Evolutionary conservation across 2,329 filamentous ascomycete genomes (phyloP), one percentile per base, ranked within the genome.

Genomic region (Pestalotiopsis sp.): DNA sequence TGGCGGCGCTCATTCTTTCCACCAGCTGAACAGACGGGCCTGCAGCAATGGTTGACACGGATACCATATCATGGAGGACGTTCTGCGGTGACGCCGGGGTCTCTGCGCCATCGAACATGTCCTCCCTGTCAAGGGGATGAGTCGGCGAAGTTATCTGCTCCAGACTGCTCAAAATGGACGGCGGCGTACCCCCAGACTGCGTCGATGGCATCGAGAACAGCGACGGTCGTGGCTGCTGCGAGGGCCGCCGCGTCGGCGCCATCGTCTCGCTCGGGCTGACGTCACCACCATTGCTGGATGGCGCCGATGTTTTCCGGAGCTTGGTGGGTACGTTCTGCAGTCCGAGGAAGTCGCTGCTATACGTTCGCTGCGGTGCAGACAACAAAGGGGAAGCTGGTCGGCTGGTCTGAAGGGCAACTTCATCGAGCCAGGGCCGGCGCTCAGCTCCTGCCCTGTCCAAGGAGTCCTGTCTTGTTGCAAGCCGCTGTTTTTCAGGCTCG

Each of bases 1-100:
- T 94, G 0, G 94, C 93, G 2, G 94, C 93, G 75, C 93, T 97
- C 93, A 99, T 97, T 65, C 95, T 89, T 81, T 98, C 96, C 17
- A 99, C 94, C 0, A 99, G 88, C 80, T 98, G 95, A 1, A 99
- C 95, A 0, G 92, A 95, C 0, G 96, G 96, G 0, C 96, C 96
- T 0, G 95, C 94, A 0, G 91, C 95, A 9, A 94, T 92, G 0
- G 95, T 98, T 0, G 94, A 97, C 6, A 93, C 92, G 1, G 93
- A 97, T 38, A 96, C 88, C 82, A 97, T 92, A 74, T 97, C 94
- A 72, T 94, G 92, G 68, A 92, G 87, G 6, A 91, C 89, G 68
- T 91, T 89, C 52, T 89, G 89, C 1, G 90, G 90, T 3, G 89
- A 91, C 0, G 85, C 86, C 2, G 84, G 81, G 17, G 81, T 84